Evolutionary conservation across 176 grass and related monocot genomes (phyloP).

Genomic region (Aegilops speltoides): DNA sequence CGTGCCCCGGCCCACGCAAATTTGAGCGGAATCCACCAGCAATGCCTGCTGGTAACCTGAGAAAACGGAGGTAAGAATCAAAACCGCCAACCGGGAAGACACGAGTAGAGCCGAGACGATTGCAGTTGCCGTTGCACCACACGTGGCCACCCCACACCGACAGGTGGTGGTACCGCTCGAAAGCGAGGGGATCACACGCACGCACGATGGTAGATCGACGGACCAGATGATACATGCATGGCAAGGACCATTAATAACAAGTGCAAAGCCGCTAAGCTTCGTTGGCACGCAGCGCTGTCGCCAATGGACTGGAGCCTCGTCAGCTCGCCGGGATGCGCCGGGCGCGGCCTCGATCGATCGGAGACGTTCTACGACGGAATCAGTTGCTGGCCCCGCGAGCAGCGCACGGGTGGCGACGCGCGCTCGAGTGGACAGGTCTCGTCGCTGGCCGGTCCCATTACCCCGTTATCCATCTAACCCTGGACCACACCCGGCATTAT

Average conservation of each 20-base stretch:
- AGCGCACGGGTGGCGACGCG: not conserved
- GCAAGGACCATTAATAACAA: not conserved
- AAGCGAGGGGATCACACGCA: too few species aligned
- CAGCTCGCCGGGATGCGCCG: not conserved
- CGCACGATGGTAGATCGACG: not conserved
- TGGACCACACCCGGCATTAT: constrained; percentile 13
- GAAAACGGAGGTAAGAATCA: not conserved
- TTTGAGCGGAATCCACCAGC: not conserved
- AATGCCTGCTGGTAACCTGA: not conserved
- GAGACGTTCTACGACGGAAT: not conserved
- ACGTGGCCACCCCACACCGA: not conserved
- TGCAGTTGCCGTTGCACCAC: not conserved
- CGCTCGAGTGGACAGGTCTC: not conserved
- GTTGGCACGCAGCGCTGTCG: too few species aligned
- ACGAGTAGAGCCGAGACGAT: not conserved
- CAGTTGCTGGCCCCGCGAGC: not conserved
- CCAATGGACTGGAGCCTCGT: not conserved
- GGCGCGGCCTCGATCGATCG: not conserved
- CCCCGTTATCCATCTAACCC: constrained; percentile 25
- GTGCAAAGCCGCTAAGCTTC: not conserved
- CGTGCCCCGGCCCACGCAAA: not conserved
- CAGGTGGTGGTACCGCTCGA: too few species aligned
- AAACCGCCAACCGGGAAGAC: not conserved
- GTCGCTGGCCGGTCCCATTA: not conserved
- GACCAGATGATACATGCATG: not conserved